These are phyloP conservation scores for Coelastrella sp. DNA, from an alignment of 139 green algal species.

Conservation along the genomic window DNA sequence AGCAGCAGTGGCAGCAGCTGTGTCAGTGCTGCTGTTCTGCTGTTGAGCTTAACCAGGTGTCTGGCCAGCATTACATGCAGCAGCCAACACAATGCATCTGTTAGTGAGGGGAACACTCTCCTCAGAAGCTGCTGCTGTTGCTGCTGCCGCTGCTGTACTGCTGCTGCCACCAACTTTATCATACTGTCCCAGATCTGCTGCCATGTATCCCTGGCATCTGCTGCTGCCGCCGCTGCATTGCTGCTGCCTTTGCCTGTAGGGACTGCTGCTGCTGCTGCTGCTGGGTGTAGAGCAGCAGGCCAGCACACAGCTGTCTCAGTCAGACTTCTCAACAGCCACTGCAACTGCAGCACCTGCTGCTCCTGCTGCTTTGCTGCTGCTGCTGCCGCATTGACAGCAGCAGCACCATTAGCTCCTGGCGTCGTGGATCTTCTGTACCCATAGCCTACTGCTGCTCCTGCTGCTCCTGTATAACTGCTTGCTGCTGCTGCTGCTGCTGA, in stretches of 20 bases:
- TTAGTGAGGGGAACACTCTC: not conserved
- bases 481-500: conserved; percentile 17
- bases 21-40: not conserved
- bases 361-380: not conserved
- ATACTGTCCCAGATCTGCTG: conserved; percentile 12
- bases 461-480: not conserved
- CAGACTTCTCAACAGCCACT: conserved; percentile 2
- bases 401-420: not conserved
- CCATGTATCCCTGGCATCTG: not conserved
- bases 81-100: not conserved
- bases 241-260: not conserved
- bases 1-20: conserved; percentile 18
- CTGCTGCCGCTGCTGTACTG: not conserved
- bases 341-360: conserved; percentile 19
- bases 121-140: not conserved
- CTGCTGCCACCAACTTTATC: not conserved
- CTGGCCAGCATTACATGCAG: conserved; percentile 15
- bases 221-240: conserved; percentile 19
- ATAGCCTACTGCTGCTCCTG: too few species aligned
- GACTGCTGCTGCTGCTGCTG: conserved; percentile 11
- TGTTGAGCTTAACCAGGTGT: not conserved
- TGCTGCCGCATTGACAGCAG: not conserved
- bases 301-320: conserved; percentile 13
- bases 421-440: not conserved
- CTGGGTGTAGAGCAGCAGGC: conserved; percentile 11